These are phyloP conservation scores for Aureobasidium subglaciale DNA, from an alignment of 2,329 filamentous ascomycete species.

Conservation along the genomic window DNA sequence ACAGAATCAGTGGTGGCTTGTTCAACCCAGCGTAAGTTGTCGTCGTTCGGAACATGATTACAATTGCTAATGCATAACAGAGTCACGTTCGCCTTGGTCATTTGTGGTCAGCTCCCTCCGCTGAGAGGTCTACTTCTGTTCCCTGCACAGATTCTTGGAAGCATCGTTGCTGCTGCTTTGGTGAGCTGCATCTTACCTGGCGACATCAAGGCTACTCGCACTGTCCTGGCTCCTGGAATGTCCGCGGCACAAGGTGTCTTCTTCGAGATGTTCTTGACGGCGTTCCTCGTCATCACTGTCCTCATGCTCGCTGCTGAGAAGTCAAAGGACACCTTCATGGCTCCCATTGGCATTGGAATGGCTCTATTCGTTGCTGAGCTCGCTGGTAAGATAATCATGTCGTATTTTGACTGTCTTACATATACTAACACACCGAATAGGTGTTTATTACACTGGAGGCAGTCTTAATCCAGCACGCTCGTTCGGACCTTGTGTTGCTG, in stretches of 20 bases:
- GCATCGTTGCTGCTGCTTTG: conserved; percentile 27
- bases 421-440: conserved; percentile 12
- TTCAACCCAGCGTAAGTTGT: conserved; percentile 20
- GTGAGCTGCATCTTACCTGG: conserved; percentile 26
- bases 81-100: conserved; percentile 26
- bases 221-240: conserved; percentile 24
- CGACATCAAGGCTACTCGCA: conserved; percentile 23
- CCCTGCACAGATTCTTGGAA: conserved; percentile 25
- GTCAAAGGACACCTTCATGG: conserved; percentile 27
- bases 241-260: conserved; percentile 26
- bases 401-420: too few species aligned
- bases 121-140: conserved; percentile 24
- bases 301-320: conserved; percentile 32
- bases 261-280: conserved; percentile 30
- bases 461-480: conserved; percentile 29
- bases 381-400: conserved; percentile 15
- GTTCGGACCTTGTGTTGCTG: conserved; percentile 28
- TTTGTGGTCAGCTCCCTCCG: conserved; percentile 23
- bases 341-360: conserved; percentile 22
- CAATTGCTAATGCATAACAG: background rate
- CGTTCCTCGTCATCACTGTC: conserved; percentile 26
- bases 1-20: conserved; percentile 25
- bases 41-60: background rate
- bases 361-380: conserved; percentile 23
- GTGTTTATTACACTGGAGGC: conserved; percentile 29